These are phyloP conservation scores for Pseudogymnoascus sp. DNA, from an alignment of 2,329 filamentous ascomycete species.

Conservation along the genomic window DNA sequence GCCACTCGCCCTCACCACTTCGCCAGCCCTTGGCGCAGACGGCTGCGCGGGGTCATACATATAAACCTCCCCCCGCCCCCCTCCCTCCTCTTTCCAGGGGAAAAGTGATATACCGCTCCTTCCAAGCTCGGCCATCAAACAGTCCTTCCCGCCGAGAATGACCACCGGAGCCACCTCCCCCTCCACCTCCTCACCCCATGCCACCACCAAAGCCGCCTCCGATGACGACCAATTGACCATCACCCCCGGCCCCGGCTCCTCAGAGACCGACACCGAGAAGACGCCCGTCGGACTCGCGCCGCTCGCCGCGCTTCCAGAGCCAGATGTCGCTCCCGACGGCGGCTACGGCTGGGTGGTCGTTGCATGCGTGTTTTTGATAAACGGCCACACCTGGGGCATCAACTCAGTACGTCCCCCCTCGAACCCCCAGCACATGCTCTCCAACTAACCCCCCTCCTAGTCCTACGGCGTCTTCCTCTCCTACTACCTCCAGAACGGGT, in stretches of 20 bases:
- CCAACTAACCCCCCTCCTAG: conserved; percentile 18
- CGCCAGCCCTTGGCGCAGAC: too few relatives aligned
- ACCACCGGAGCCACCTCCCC: not conserved
- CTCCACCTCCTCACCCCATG: not conserved
- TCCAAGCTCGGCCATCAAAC: not conserved
- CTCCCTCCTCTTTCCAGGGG: not conserved
- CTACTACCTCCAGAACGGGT: conserved; percentile 43
- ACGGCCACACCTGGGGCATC: conserved; percentile 26
- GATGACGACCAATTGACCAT: not conserved
- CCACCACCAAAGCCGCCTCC: not conserved
- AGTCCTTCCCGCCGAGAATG: not conserved
- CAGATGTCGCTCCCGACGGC: conserved; percentile 33
- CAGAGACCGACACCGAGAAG: not conserved
- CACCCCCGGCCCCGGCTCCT: not conserved
- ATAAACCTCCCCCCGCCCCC: not conserved
- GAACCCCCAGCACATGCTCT: too few relatives aligned
- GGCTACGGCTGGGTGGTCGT: conserved; percentile 35
- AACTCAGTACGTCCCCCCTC: conserved; percentile 28
- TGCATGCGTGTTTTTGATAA: conserved; percentile 10
- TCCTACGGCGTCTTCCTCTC: conserved; percentile 49
- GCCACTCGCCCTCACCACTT: too few relatives aligned
- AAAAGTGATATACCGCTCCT: not conserved
- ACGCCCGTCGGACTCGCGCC: not conserved
- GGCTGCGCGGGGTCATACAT: not conserved
- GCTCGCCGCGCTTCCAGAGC: not conserved